Percentiles rank a stretch among this genome's conserved stretches.
Conservation (phyloP, 1,284 basidiomycete genomes). For the Takashimella koratensis region DNA sequence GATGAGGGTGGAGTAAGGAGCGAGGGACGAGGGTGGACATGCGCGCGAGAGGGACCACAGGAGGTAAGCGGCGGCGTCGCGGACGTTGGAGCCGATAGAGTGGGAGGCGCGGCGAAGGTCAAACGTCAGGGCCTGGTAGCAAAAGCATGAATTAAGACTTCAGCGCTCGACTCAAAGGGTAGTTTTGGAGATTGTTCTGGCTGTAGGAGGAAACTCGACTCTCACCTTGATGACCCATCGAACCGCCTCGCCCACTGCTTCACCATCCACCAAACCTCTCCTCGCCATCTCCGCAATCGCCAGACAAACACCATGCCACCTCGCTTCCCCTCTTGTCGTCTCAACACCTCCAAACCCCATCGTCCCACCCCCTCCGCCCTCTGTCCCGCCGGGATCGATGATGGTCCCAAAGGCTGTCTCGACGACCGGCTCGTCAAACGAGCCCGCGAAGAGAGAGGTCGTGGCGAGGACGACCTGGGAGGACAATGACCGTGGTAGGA, state of each 20-base stretch:
- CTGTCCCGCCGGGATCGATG: constrained; percentile 56
- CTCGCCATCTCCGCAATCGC: constrained; percentile 89
- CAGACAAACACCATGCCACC: constrained; percentile 94
- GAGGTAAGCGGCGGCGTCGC: constrained; percentile 92
- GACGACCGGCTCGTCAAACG: constrained; percentile 43
- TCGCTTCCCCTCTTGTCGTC: constrained; percentile 74
- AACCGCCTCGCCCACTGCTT: constrained; percentile 61
- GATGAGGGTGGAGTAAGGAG: constrained; percentile 62
- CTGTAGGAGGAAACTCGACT: no score
- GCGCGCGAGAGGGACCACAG: constrained; percentile 90
- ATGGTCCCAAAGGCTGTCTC: constrained; percentile 34
- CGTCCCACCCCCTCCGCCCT: constrained; percentile 56
- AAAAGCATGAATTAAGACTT: no score
- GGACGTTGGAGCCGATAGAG: constrained; percentile 88
- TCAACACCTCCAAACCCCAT: constrained; percentile 53
- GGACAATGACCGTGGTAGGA: constrained; percentile 70
- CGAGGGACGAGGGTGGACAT: constrained; percentile 60
- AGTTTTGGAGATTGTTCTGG: no score
- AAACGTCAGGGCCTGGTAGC: constrained; percentile 74
- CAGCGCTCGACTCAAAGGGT: no score
- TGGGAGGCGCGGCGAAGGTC: constrained; percentile 88
- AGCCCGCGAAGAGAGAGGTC: constrained; percentile 60
- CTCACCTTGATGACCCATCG: constrained; percentile 74
- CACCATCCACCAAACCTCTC: constrained; percentile 63
- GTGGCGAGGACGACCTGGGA: constrained; percentile 78